Base-by-base conservation (phyloP, 345 rosid species). In the Brassica nigra region DNA sequence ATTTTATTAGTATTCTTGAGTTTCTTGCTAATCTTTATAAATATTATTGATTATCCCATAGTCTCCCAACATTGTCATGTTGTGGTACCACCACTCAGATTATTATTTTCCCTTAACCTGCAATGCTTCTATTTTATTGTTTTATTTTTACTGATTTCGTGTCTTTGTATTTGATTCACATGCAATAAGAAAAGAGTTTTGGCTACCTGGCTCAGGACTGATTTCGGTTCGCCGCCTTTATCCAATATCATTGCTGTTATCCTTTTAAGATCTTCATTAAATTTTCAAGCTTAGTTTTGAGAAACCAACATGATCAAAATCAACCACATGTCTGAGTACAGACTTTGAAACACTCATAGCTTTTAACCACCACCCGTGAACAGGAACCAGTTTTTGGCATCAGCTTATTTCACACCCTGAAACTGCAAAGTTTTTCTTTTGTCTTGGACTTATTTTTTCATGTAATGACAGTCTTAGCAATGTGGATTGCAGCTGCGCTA, bases 101-200 rank as follows among this genome's bases (percentile, higher is more conserved):
- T 3, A 59, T 79, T 37, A 31, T 20, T 55, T 18, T 27, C 9
- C 28, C n/a, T 29, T 23, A 39, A 23, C 59, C 14, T 61, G 68
- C 27, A 68, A 47, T 20, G 30, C 23, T 9, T 67, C 23, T 39
- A 5, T 73, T 62, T 61, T 49, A 23, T 16, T 79, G 76, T 47
- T 27, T 44, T 34, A 36, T 30, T 39, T 61, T 33, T 7, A n/a
- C 20, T 44, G 62, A 58, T 29, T 63, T 58, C 1, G 9, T 44
- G 1, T 30, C 67, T 73, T 81, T 70, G 28, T 11, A 72, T 62
- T 79, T 82, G 86, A 89, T 91, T 97, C 95, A 92, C 84, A 81
- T 95, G 79, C 91, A 95, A 84, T 92, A 95, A 81, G 99, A 89
- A 66, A 90, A 88, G 94, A 90, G 88, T 82, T 82, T 92, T 67